Conservation (phyloP, 2,329 filamentous ascomycete genomes). For the Trichoderma brevicompactum region DNA sequence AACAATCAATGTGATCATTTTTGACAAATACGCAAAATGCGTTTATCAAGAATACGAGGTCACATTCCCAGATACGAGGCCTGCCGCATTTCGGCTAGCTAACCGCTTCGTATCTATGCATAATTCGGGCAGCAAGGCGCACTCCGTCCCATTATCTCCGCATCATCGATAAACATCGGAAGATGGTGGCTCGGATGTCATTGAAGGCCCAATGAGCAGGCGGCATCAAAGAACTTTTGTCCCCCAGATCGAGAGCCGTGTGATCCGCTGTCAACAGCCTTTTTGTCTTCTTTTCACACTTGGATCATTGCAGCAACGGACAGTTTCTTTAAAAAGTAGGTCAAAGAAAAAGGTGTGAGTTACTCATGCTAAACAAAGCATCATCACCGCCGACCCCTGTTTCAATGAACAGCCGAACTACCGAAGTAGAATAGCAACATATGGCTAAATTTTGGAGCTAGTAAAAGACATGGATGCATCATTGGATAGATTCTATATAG, state of each 20-base stretch:
- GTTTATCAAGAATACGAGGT: conserved; percentile 4
- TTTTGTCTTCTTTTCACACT: background rate
- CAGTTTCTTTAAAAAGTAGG: background rate
- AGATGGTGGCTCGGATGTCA: background rate
- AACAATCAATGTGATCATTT: background rate
- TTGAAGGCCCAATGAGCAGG: background rate
- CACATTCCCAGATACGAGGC: background rate
- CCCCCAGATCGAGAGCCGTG: background rate
- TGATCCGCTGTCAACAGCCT: background rate
- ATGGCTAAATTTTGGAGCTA: background rate
- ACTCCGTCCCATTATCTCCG: background rate
- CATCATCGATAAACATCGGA: background rate
- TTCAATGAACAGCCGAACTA: background rate
- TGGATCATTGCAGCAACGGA: background rate
- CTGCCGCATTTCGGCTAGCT: background rate
- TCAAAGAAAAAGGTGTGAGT: background rate
- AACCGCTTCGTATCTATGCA: background rate
- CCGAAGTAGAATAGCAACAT: background rate
- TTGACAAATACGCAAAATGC: background rate
- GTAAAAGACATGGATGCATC: background rate
- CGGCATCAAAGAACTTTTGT: background rate
- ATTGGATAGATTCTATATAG: background rate
- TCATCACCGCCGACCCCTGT: background rate
- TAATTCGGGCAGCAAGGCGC: background rate
- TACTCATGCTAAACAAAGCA: background rate